phyloP scores from a whole-genome alignment of 148 eudicot genomes.

The Camellia japonica region DNA sequence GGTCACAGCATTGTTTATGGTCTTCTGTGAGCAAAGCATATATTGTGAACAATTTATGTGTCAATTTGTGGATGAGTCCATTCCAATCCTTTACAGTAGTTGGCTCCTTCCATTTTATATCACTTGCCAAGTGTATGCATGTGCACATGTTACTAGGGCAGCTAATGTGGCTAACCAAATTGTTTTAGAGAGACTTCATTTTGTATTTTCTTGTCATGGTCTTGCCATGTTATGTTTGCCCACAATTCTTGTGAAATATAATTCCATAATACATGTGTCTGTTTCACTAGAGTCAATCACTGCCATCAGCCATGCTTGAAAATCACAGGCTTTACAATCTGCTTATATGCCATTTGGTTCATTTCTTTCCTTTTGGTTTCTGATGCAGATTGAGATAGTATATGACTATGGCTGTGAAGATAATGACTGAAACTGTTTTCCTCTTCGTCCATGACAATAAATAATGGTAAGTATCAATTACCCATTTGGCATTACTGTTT shows the following conservation, averaged over 20 bases:
- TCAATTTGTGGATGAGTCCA: not conserved
- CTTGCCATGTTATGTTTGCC: constrained; percentile 2
- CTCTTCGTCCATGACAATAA: not conserved
- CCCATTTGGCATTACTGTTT: not conserved
- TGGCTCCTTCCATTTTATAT: not conserved
- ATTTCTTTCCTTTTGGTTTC: not conserved
- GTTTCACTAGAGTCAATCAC: too few species aligned
- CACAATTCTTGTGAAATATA: not conserved
- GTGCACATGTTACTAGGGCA: too few species aligned
- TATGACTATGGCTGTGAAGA: constrained; percentile 41
- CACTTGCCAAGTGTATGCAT: not conserved
- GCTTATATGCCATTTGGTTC: not conserved
- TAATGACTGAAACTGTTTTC: constrained; percentile 9
- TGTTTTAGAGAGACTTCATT: too few species aligned
- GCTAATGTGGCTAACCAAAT: too few species aligned
- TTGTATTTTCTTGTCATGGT: not conserved
- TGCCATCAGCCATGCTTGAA: too few species aligned
- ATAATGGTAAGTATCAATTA: constrained; percentile 5
- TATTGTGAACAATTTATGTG: not conserved
- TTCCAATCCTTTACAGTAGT: not conserved
- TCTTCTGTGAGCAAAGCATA: not conserved
- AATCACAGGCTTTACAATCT: too few species aligned
- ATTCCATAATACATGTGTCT: too few species aligned
- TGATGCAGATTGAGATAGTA: constrained; percentile 45
- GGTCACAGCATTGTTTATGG: too few species aligned